Base-by-base conservation (phyloP, 2,329 filamentous ascomycete genomes). In the Raffaelea arxii region DNA sequence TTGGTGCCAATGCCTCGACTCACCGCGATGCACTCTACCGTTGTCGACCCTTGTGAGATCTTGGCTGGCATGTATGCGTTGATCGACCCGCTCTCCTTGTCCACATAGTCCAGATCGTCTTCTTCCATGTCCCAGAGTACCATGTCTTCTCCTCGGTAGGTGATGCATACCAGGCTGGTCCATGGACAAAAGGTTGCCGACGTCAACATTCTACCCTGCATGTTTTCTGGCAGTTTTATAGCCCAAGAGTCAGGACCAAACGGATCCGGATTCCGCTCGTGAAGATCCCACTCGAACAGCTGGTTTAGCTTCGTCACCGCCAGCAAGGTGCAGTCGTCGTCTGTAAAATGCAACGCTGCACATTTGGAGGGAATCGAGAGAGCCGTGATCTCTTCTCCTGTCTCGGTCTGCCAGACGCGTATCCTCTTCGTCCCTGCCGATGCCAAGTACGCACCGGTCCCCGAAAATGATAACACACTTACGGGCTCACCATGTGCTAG, bases 111-210 rank as follows among this genome's bases (percentile, higher is more conserved):
- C 49, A 59, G 36, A 1, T 48, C 22, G 6, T 54, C 47, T 7
- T 50, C 49, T 4, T 52, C 47, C 6, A 49, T 47, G 23, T 55
- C 51, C 57, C 56, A 58, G 0, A 58, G 32, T 2, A 58, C n/a
- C 4, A 61, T 53, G 10, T 58, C 48, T 30, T 58, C 47, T 1
- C 56, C 58, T 7, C 49, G 41, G 24, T 62, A 62, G n/a, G 57
- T 35, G 9, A 60, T 46, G 5, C 53, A 55, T 2, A 62, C 46
- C 1, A 62, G 52, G 2, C 51, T 43, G 2, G 44, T 46, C 9
- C 52, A 48, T 0, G 43, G 19, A 5, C 51, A 45, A 7, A 60
- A 48, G 2, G 47, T 49, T 1, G 51, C 50, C 1, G 51, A 44
- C 9, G 39, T 55, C 18, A 23, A 23, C 7, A 10, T 4, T 25